phyloP scores from a whole-genome alignment of 805 yeast species.

The Saturnispora bothae region DNA sequence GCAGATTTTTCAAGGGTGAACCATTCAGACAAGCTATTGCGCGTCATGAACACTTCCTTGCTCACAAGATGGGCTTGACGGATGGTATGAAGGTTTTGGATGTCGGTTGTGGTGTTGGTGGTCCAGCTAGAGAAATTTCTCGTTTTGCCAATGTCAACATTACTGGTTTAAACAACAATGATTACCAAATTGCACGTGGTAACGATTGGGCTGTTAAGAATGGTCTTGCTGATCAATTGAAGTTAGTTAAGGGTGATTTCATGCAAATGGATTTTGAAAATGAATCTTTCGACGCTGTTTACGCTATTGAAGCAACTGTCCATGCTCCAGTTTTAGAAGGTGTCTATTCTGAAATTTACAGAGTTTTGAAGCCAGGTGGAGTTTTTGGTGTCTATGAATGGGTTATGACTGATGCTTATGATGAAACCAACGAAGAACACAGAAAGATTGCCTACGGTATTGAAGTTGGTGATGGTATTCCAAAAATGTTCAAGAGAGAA shows the following conservation, averaged over 20 bases:
- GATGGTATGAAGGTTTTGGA: conserved; percentile 84
- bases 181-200: conserved; percentile 91
- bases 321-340: conserved; percentile 97
- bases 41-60: conserved; percentile 93
- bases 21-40: conserved; percentile 91
- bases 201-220: conserved; percentile 61
- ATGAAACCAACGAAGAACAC: conserved; percentile 78
- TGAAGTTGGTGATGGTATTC: conserved; percentile 97
- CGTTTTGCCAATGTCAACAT: conserved; percentile 81
- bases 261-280: conserved; percentile 97
- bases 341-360: conserved; percentile 88
- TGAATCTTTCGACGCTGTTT: conserved; percentile 87
- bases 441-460: conserved; percentile 94
- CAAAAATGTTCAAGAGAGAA: conserved; percentile 80
- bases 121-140: conserved; percentile 94
- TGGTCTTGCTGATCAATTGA: conserved; percentile 61
- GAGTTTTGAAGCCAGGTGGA: conserved; percentile 96
- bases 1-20: conserved; percentile 89
- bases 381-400: conserved; percentile 96
- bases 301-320: conserved; percentile 97
- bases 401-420: conserved; percentile 96
- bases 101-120: conserved; percentile 99
- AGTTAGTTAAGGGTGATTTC: conserved; percentile 93
- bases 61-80: conserved; percentile 70
- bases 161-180: conserved; percentile 92